phyloP scores from a whole-genome alignment of 2,329 filamentous ascomycete genomes.

The Boeremia exigua region DNA sequence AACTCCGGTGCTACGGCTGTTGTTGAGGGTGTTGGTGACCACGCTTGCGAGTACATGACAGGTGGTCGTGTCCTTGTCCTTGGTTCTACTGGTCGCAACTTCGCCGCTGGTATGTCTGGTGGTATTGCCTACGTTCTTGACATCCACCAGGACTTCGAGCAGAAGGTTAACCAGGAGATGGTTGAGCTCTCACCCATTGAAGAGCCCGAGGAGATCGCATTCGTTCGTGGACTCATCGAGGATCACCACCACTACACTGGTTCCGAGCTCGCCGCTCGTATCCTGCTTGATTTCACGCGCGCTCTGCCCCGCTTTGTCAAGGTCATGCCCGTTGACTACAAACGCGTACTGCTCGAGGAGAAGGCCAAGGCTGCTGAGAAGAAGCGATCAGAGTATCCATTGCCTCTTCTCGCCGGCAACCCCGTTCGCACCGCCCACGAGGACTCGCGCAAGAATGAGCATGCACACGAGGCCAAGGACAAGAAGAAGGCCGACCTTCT shows the following conservation, averaged over 20 bases:
- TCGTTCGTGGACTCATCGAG: slow-evolving; percentile 87
- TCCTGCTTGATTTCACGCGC: slow-evolving; percentile 93
- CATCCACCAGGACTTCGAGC: slow-evolving; percentile 84
- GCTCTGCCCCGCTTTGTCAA: slow-evolving; percentile 91
- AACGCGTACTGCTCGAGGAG: slow-evolving; percentile 87
- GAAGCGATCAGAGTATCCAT: slow-evolving; percentile 81
- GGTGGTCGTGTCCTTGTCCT: slow-evolving; percentile 88
- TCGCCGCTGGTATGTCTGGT: slow-evolving; percentile 97
- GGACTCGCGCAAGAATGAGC: slow-evolving; percentile 60
- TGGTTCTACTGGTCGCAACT: slow-evolving; percentile 91
- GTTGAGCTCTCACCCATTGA: slow-evolving; percentile 86
- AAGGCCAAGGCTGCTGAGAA: slow-evolving; percentile 83
- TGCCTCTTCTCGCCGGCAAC: slow-evolving; percentile 76
- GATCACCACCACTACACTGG: slow-evolving; percentile 98
- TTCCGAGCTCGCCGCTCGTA: slow-evolving; percentile 89
- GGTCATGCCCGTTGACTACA: slow-evolving; percentile 93
- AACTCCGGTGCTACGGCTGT: slow-evolving; percentile 97
- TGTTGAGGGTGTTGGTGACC: slow-evolving; percentile 94
- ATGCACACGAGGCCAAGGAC: slow-evolving; percentile 67
- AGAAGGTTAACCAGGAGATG: slow-evolving; percentile 97
- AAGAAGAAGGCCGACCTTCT: slow-evolving; percentile 72
- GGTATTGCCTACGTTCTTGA: slow-evolving; percentile 96
- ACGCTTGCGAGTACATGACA: slow-evolving; percentile 99
- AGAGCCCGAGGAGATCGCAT: slow-evolving; percentile 87
- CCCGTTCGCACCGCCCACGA: slow-evolving; percentile 61